These are phyloP conservation scores for Tetradesmus lagerheimii DNA, from an alignment of 139 green algal genomes.

Conservation along the genomic window DNA sequence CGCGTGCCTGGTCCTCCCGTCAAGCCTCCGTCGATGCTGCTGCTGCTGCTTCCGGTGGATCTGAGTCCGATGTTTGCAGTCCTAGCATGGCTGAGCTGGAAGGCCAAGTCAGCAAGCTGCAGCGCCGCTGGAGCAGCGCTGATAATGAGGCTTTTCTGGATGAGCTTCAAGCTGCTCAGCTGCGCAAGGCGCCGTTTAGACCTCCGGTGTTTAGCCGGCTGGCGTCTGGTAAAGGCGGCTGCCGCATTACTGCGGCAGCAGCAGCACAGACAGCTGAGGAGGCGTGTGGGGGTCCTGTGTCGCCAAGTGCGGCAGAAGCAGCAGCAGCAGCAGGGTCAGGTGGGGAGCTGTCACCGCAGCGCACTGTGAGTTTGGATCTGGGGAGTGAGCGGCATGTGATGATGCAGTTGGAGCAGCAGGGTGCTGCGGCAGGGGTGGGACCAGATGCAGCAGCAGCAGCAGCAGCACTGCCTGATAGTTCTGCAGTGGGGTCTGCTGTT, in stretches of 20 bases:
- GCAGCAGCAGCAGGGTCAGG: background rate
- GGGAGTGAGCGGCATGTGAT: background rate
- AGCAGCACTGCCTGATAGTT: no score
- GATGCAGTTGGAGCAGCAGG: slow-evolving; percentile 25
- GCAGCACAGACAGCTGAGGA: background rate
- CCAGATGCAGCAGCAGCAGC: background rate
- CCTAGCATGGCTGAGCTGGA: background rate
- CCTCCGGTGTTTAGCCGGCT: slow-evolving; percentile 27
- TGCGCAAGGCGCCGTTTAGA: background rate
- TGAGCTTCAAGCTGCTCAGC: background rate
- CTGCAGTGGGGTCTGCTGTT: background rate
- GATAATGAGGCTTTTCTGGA: background rate
- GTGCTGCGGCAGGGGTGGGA: background rate
- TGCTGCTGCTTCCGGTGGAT: background rate
- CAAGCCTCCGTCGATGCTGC: background rate
- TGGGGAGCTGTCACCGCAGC: no score
- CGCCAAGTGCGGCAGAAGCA: background rate
- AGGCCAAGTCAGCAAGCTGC: background rate
- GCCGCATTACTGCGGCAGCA: slow-evolving; percentile 23
- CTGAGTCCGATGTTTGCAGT: background rate
- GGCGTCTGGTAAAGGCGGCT: background rate
- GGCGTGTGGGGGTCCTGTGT: background rate
- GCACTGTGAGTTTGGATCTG: slow-evolving; percentile 18
- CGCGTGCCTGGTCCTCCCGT: background rate
- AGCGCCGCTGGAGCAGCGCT: background rate